Percentiles rank a stretch among this genome's conserved stretches.
Evolutionary conservation across 2,329 filamentous ascomycete genomes (phyloP).

Genomic region (Ophiostoma australiae): DNA sequence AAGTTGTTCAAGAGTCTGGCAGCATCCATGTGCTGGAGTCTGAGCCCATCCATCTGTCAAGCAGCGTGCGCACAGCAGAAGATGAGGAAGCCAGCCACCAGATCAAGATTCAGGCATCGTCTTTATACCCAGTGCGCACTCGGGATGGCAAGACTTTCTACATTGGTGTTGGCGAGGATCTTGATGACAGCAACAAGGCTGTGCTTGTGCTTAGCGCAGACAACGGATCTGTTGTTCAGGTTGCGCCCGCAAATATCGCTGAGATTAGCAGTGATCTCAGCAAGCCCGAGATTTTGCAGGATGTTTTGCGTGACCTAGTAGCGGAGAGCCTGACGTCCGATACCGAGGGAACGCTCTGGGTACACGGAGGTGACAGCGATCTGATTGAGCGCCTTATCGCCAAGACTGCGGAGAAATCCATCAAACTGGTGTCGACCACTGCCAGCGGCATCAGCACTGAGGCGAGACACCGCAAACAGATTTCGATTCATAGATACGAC

Average conservation of each 20-base stretch:
- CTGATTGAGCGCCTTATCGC: constrained; percentile 15
- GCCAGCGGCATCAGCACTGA: constrained; percentile 4
- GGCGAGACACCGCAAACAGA: constrained; percentile 4
- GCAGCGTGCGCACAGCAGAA: constrained; percentile 1
- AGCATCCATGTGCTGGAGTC: constrained; percentile 19
- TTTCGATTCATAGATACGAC: constrained; percentile 21
- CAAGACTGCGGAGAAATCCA: constrained; percentile 14
- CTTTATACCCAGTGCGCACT: constrained; percentile 21
- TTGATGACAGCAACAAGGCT: neutral
- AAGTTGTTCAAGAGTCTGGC: constrained; percentile 19
- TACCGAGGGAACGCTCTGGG: constrained; percentile 18
- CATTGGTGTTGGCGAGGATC: constrained; percentile 14
- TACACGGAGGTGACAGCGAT: constrained; percentile 19
- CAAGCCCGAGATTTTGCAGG: constrained; percentile 8
- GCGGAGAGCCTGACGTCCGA: constrained; percentile 20
- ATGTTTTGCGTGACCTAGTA: constrained; percentile 17
- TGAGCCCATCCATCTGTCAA: constrained; percentile 13
- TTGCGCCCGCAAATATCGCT: constrained; percentile 3
- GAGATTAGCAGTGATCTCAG: neutral
- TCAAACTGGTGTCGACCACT: constrained; percentile 16
- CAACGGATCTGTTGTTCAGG: constrained; percentile 17
- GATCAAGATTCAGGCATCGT: constrained; percentile 20
- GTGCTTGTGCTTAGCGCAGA: constrained; percentile 15
- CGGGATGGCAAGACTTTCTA: constrained; percentile 19
- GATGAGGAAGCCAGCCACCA: neutral